Evolutionary conservation across 352 stramenopile species (phyloP).

Genomic region (Phytophthora niederhauseri): DNA sequence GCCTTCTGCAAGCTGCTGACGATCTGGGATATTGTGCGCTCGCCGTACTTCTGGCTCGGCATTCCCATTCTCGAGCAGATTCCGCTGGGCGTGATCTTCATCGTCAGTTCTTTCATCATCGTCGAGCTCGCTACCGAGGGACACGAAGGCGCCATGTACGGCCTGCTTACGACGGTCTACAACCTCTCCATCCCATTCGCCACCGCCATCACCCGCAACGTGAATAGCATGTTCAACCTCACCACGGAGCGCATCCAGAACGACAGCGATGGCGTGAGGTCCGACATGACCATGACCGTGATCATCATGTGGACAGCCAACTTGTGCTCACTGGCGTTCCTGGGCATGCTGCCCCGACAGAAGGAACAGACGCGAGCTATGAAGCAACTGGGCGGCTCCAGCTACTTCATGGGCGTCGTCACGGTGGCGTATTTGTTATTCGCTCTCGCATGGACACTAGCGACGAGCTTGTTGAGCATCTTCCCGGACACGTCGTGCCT

Average conservation of each 20-base stretch:
- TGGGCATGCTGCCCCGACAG: conserved; percentile 62
- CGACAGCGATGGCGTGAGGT: conserved; percentile 44
- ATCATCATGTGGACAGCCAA: conserved; percentile 63
- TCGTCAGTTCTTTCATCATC: conserved; percentile 61
- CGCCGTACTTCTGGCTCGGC: conserved; percentile 56
- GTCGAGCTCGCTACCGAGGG: conserved; percentile 63
- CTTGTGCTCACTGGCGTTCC: conserved; percentile 52
- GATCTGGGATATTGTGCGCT: conserved; percentile 59
- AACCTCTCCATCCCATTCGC: conserved; percentile 59
- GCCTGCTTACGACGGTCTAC: conserved; percentile 61
- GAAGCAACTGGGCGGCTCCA: conserved; percentile 66
- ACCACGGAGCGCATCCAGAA: conserved; percentile 55
- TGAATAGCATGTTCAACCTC: conserved; percentile 53
- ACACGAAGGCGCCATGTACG: conserved; percentile 69
- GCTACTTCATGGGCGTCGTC: conserved; percentile 51
- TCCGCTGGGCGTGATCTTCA: conserved; percentile 55
- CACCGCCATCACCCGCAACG: conserved; percentile 47
- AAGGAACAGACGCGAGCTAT: conserved; percentile 67
- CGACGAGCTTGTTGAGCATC: conserved; percentile 66
- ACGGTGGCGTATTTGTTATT: conserved; percentile 51
- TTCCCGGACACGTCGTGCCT: conserved; percentile 58
- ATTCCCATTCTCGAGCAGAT: conserved; percentile 54
- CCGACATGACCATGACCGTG: conserved; percentile 54
- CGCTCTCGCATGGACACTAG: conserved; percentile 48
- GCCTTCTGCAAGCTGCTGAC: conserved; percentile 45